Evolutionary conservation across 768 basidiomycete species (phyloP), one percentile per base, ranked within the genome.

Genomic region (Mycena vitilis): DNA sequence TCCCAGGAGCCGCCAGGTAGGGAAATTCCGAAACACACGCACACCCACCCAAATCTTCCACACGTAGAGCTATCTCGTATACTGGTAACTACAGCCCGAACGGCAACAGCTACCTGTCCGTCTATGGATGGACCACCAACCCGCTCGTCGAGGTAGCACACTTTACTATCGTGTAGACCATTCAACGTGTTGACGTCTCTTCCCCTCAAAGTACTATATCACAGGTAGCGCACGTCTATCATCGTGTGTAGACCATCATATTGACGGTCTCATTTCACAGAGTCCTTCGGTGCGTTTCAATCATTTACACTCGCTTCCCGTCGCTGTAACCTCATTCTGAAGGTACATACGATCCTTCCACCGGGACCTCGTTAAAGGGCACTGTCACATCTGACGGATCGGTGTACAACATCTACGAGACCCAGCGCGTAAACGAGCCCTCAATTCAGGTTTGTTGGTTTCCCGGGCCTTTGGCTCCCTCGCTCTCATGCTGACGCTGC

Each of bases 81-180:
- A 76, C 45, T 42, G 79, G 69, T 12, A 71, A 49, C 37, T 78
- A 73, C 70, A 55, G 57, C 48, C 78, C 77, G 23, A 70, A 74
- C 71, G 78, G 79, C 42, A 79, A 78, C 73, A 66, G 70, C 55
- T 78, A 79, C 66, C 73, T 79, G 10, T 76, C 79, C 42, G 78
- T 79, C 40, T 70, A 63, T 25, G 61, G 69, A 1, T 80, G 78
- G 79, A 75, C 75, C 23, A 74, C 71, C 15, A 77, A 67, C 72
- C 76, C 79, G 20, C 76, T 80, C 63, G 65, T 79, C 64, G 78
- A 80, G 23, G 25, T 51, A 51, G 25, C 30, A 51, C 30, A 30
- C 30, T 30, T 30, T 30, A 30, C 30, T 30, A 5, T 30, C 30
- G 5, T 30, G 30, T 30, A 30, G 30, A 30, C 30, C 30, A 30